Conservation (phyloP, 495 filamentous ascomycete genomes). For the Podospora bellae-mahoneyi region DNA sequence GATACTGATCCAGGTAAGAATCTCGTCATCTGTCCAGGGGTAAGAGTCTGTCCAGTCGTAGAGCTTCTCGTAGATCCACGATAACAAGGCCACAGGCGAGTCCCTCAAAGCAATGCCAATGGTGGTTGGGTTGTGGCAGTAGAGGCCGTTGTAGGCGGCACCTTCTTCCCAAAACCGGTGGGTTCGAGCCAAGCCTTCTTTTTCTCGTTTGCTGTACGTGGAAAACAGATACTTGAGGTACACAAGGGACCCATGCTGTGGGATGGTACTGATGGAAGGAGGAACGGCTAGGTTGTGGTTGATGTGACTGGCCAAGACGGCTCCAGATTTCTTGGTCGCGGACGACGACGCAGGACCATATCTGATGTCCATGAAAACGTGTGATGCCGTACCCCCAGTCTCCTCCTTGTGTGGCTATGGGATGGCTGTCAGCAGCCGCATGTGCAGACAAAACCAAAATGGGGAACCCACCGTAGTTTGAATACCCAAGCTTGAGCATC, state of each 20-base stretch:
- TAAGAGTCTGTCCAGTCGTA: slow-evolving; percentile 65
- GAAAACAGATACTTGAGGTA: slow-evolving; percentile 43
- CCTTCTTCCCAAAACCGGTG: slow-evolving; percentile 52
- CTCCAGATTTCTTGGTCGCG: not conserved
- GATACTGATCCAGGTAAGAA: slow-evolving; percentile 63
- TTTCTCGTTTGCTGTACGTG: slow-evolving; percentile 35
- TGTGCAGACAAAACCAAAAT: not conserved
- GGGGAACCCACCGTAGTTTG: slow-evolving; percentile 32
- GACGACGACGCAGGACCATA: slow-evolving; percentile 45
- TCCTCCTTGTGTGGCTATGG: slow-evolving; percentile 60
- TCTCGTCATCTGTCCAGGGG: slow-evolving; percentile 65
- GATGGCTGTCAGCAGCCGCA: not conserved
- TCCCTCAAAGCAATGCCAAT: slow-evolving; percentile 56
- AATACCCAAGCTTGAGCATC: slow-evolving; percentile 20
- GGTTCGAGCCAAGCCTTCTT: slow-evolving; percentile 44
- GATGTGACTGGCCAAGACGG: slow-evolving; percentile 59
- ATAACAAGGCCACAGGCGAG: slow-evolving; percentile 58
- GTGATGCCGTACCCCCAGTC: slow-evolving; percentile 67
- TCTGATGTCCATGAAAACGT: slow-evolving; percentile 51
- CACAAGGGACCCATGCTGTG: slow-evolving; percentile 26
- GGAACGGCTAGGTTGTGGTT: slow-evolving; percentile 52
- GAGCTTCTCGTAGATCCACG: slow-evolving; percentile 70
- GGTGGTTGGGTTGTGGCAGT: slow-evolving; percentile 63
- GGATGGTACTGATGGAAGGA: slow-evolving; percentile 39
- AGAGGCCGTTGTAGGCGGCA: slow-evolving; percentile 53